Evolutionary conservation across 768 basidiomycete species (phyloP), one percentile per base, ranked within the genome.

Genomic region (Pulveroboletus sp.): DNA sequence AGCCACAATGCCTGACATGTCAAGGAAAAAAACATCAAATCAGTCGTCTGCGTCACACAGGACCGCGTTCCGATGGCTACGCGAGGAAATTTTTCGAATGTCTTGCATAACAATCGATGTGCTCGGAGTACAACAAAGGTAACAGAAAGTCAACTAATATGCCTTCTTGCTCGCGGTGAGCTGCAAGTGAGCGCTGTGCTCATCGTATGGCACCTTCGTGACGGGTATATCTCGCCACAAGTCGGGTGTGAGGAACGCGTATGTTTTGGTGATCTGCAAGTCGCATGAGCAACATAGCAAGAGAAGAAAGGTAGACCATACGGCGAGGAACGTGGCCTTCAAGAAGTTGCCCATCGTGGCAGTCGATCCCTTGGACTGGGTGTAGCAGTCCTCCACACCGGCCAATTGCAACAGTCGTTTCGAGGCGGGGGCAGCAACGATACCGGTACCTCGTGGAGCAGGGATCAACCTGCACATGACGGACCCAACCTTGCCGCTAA

Each of bases 381-480:
- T 97, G 81, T 99, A 99, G 68, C 83, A 85, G 72, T 99, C 96
- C 75, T 94, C 83, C 56, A 99, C 84, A 80, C 96, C 96, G 65
- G 96, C 96, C 63, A 98, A 81, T 74, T 99, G 95, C 57, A 99
- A 76, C 63, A 99, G 78, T 59, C 95, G 88, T 80, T 95, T 97
- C 57, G 85, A 93, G 39, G 95, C 95, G 35, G 95, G 96, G 43
- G 96, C 96, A 63, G 96, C 96, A 64, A 99, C 96, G 73, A 99
- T 94, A 78, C 95, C 96, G 58, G 96, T 99, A 67, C 96, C 96
- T 62, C 96, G 89, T 49, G 94, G 93, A 37, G 95, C 96, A 62
- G 96, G 95, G 66, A 99, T 94, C 63, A 99, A 83, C 66, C 94
- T 90, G 75, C 93, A 96, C 92, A 93, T 96, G 74, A 99, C 96